phyloP scores from a whole-genome alignment of 495 filamentous ascomycete species.

The Neohortaea acidophila region DNA sequence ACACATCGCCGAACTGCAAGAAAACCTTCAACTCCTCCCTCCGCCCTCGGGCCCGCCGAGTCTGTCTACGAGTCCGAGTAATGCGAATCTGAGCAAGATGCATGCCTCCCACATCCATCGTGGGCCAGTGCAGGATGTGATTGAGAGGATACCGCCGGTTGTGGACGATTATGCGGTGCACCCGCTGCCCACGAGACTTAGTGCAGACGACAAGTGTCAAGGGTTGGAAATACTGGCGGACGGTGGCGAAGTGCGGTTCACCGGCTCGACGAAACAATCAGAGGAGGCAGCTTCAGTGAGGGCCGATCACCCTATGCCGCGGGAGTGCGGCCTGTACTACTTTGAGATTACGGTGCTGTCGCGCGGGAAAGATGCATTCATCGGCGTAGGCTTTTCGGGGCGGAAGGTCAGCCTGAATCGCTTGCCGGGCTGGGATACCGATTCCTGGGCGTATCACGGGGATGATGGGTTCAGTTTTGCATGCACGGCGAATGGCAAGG shows the following conservation, averaged over 20 bases:
- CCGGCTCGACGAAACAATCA: constrained; percentile 41
- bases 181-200: constrained; percentile 74
- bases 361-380: constrained; percentile 71
- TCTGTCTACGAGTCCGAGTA: constrained; percentile 48
- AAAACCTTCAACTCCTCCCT: constrained; percentile 13
- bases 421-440: constrained; percentile 86
- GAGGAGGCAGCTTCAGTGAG: constrained; percentile 78
- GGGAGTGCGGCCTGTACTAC: constrained; percentile 87
- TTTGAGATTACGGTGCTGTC: constrained; percentile 83
- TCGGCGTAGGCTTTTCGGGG: constrained; percentile 77
- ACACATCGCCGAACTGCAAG: constrained; percentile 32
- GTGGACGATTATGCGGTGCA: constrained; percentile 40
- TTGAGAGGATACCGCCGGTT: constrained; percentile 54
- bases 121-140: constrained; percentile 71
- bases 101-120: constrained; percentile 43
- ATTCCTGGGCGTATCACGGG: constrained; percentile 95
- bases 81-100: constrained; percentile 48
- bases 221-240: constrained; percentile 59
- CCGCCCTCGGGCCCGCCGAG: constrained; percentile 31
- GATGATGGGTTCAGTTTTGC: constrained; percentile 86
- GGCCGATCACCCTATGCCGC: constrained; percentile 80
- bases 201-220: constrained; percentile 54
- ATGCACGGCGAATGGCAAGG: constrained; percentile 54
- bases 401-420: constrained; percentile 60
- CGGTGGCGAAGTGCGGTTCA: constrained; percentile 66